Evolutionary conservation across 306 rosid genomes (phyloP).

Genomic region (Prosopis cineraria): DNA sequence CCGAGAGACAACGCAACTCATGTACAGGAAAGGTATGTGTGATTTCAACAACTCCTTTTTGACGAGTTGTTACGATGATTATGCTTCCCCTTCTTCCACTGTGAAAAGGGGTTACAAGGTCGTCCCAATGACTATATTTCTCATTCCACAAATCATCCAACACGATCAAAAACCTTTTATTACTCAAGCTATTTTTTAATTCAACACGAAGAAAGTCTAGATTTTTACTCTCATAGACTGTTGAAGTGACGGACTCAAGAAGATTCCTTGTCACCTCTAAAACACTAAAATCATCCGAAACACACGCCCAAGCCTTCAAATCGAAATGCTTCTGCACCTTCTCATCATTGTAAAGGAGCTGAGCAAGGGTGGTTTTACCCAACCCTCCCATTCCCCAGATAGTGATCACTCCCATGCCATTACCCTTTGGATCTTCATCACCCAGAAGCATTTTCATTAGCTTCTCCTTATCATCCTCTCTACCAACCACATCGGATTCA

Average conservation of each 20-base stretch:
- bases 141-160: slow-evolving; percentile 53
- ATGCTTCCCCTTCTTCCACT: slow-evolving; percentile 47
- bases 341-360: slow-evolving; percentile 28
- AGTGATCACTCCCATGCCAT: slow-evolving; percentile 21
- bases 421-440: slow-evolving; percentile 13
- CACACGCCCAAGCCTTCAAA: slow-evolving; percentile 36
- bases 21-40: slow-evolving; percentile 40
- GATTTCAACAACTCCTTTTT: slow-evolving; percentile 38
- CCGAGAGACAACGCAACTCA: slow-evolving; percentile 27
- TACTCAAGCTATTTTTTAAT: slow-evolving; percentile 30
- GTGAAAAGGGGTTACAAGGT: slow-evolving; percentile 27
- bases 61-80: slow-evolving; percentile 46
- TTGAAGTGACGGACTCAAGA: slow-evolving; percentile 30
- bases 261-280: slow-evolving; percentile 42
- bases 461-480: slow-evolving; percentile 36
- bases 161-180: slow-evolving; percentile 46
- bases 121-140: slow-evolving; percentile 42
- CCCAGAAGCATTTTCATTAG: slow-evolving; percentile 23
- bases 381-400: slow-evolving; percentile 40
- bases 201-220: slow-evolving; percentile 46
- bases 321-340: slow-evolving; percentile 23
- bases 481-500: slow-evolving; percentile 44
- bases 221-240: slow-evolving; percentile 25
- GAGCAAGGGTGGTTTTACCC: slow-evolving; percentile 51
- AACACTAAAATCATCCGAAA: slow-evolving; percentile 44